Base-by-base conservation (phyloP, 1,284 basidiomycete species). In the Ceratobasidium sp. region DNA sequence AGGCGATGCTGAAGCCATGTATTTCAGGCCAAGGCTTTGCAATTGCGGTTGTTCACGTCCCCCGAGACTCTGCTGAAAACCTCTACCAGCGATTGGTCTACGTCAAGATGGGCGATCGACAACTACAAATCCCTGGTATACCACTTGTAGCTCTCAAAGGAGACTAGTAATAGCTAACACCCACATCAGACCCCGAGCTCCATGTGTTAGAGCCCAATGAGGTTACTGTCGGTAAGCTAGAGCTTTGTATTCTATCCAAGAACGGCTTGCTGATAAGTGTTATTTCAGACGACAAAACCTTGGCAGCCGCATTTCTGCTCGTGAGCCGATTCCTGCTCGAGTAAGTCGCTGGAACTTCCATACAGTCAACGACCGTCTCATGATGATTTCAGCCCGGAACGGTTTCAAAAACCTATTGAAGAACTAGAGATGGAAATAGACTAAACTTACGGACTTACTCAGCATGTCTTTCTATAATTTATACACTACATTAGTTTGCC, bases 21-120 rank as follows among this genome's bases (percentile, higher is more conserved):
- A 28, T 26, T 28, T 56, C 23, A 56, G 55, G 55, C 23, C 55
- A 56, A 12, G 55, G 55, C n/a, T 56, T 56, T 56, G 55, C 55
- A 7, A 56, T 56, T 28, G 55, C 55, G 13, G 23, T 56, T 13
- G 55, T 26, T 10, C 55, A 56, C 13, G 28, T 56, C 55, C 9
- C 55, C 5, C 23, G 9, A 7, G 55, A 56, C 2, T 10, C 55
- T 9, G 23, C n/a, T 0, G 28, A 13, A 26, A 28, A 56, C 23
- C 55, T 56, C 55, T 56, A 56, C 12, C 3, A 49, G 18, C 46
- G 46, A 12, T 12, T 49, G 46, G 7, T 49, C 46, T 49, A 49
- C 18, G 46, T 49, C 2, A 49, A 49, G 46, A 49, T 49, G 18
- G 46, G 46, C 2, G 46, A 49, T 49, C 46, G 7, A 49, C 46